Conservation (phyloP, 1,284 basidiomycete genomes). For the Moniliella sp. region DNA sequence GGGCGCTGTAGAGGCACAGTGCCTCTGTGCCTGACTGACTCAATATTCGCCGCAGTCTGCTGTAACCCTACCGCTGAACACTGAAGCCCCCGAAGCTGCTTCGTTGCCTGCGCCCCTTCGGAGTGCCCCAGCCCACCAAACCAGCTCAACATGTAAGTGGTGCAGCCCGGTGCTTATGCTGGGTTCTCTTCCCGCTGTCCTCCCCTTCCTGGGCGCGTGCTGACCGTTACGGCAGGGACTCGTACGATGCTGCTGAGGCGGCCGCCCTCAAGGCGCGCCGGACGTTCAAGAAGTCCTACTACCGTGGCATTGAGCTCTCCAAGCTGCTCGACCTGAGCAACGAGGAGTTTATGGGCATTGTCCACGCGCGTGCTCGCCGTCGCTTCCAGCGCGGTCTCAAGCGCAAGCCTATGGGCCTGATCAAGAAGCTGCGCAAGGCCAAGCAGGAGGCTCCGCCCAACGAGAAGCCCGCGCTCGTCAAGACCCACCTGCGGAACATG, state of each 20-base stretch:
- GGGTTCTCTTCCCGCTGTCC: too few species aligned
- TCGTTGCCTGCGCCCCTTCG: too few species aligned
- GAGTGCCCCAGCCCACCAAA: too few species aligned
- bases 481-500: constrained; percentile 98
- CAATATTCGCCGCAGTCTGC: too few species aligned
- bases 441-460: constrained; percentile 96
- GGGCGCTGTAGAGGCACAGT: too few species aligned
- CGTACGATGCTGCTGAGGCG: constrained; percentile 34
- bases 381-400: constrained; percentile 97
- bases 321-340: constrained; percentile 88
- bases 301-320: constrained; percentile 71
- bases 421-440: constrained; percentile 97
- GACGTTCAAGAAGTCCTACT: constrained; percentile 94
- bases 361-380: constrained; percentile 91
- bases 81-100: too few species aligned
- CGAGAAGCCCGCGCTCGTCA: constrained; percentile 93
- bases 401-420: constrained; percentile 90
- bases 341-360: constrained; percentile 56
- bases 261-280: constrained; percentile 50
- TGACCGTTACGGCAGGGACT: too few species aligned
- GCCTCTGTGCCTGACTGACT: too few species aligned
- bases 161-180: too few species aligned
- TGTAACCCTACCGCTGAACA: too few species aligned
- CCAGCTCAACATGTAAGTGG: too few species aligned
- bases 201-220: too few species aligned